These are phyloP conservation scores for Centrapalus pauciflorus DNA, from an alignment of 129 eudicot genomes.

Conservation along the genomic window DNA sequence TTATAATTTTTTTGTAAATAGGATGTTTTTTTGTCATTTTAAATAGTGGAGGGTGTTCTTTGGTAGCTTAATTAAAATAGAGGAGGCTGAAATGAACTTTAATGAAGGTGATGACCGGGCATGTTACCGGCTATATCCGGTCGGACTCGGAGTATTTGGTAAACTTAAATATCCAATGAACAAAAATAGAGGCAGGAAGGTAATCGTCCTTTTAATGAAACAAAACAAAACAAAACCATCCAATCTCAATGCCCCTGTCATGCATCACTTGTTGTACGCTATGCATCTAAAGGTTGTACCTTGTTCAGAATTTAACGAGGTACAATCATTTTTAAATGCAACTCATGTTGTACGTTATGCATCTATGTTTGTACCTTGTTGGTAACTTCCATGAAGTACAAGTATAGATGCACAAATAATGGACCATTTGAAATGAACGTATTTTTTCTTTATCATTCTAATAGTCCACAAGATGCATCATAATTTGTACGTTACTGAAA, in stretches of 20 bases:
- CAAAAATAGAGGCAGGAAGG: neutral
- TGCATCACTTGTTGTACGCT: neutral
- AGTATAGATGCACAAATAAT: neutral
- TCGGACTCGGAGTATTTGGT: neutral
- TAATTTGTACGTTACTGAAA: neutral
- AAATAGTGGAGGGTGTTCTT: conserved; percentile 1
- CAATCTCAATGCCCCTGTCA: neutral
- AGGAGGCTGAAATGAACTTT: neutral
- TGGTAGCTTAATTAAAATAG: neutral
- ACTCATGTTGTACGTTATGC: neutral
- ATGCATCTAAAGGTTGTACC: neutral
- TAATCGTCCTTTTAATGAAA: neutral
- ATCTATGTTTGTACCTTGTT: neutral
- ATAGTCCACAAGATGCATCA: neutral
- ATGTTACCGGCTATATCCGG: conserved; percentile 17
- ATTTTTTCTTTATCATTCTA: neutral
- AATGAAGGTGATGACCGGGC: neutral
- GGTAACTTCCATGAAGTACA: neutral
- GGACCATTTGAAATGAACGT: neutral
- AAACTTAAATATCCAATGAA: neutral
- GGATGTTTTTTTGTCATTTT: neutral
- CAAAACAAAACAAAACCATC: neutral
- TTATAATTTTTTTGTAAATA: neutral
- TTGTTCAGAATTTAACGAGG: neutral
- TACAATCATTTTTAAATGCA: neutral